Conservation (phyloP, 352 stramenopile species). For the Phytophthora sansomeana region DNA sequence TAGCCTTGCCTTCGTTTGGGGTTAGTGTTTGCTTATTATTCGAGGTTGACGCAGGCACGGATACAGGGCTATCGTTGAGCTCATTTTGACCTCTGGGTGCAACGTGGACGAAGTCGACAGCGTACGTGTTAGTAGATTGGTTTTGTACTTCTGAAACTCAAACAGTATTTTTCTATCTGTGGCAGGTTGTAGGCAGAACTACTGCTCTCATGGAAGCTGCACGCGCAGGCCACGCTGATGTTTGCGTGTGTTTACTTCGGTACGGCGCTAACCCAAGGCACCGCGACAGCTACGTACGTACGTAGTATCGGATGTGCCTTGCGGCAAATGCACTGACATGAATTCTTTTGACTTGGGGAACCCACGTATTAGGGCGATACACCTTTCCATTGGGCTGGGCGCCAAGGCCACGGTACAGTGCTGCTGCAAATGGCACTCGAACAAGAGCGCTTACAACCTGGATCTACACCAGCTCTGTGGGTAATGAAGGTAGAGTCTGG, state of each 20-base stretch:
- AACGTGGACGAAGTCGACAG: constrained; percentile 64
- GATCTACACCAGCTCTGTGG: constrained; percentile 46
- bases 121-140: constrained; percentile 23
- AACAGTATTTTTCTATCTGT: not conserved
- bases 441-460: constrained; percentile 38
- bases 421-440: constrained; percentile 56
- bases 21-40: not conserved
- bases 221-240: constrained; percentile 51
- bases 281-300: constrained; percentile 45
- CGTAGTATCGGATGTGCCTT: not conserved
- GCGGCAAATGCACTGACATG: not conserved
- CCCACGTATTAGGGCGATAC: constrained; percentile 62
- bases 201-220: constrained; percentile 73
- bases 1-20: not conserved
- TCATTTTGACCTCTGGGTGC: constrained; percentile 57
- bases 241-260: constrained; percentile 59
- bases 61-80: constrained; percentile 37
- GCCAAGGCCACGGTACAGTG: constrained; percentile 58
- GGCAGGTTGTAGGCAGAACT: constrained; percentile 52
- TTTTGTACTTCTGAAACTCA: no score
- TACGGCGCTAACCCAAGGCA: constrained; percentile 53
- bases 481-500: constrained; percentile 48
- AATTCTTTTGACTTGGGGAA: not conserved
- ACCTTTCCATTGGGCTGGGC: constrained; percentile 73
- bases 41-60: constrained; percentile 36